A percentile compares a stretch with the other conserved stretches of the same genome.
These are phyloP conservation scores for Xylaria sp. DNA, from an alignment of 2,329 filamentous ascomycete genomes.

Conservation along the genomic window DNA sequence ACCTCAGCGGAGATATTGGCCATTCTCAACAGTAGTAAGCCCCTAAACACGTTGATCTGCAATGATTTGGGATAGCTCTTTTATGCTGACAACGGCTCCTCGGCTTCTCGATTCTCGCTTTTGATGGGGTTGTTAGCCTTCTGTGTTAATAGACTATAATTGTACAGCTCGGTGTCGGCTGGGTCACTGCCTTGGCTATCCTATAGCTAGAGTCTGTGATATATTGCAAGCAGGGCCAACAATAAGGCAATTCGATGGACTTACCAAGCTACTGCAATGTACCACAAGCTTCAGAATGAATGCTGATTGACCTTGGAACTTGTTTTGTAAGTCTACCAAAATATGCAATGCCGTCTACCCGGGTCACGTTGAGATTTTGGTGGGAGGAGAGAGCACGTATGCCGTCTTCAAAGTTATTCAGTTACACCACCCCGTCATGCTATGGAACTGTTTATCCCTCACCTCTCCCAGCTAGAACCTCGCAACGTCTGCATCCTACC, in stretches of 20 bases:
- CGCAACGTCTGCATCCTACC: background rate
- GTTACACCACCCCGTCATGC: background rate
- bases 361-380: background rate
- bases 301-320: background rate
- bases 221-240: background rate
- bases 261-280: background rate
- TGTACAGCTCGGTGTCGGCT: background rate
- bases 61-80: background rate
- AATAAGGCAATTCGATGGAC: background rate
- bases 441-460: conserved; percentile 10
- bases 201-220: background rate
- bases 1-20: conserved; percentile 44
- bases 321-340: background rate
- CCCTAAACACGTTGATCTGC: background rate
- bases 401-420: too few species aligned
- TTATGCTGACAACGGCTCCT: background rate
- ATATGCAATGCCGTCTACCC: background rate
- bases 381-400: background rate
- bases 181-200: background rate
- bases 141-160: background rate
- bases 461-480: background rate
- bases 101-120: background rate
- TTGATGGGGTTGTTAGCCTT: background rate
- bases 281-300: background rate
- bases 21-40: conserved; percentile 37